Evolutionary conservation across 352 stramenopile species (phyloP).

Genomic region (Globisporangium iwayamae): DNA sequence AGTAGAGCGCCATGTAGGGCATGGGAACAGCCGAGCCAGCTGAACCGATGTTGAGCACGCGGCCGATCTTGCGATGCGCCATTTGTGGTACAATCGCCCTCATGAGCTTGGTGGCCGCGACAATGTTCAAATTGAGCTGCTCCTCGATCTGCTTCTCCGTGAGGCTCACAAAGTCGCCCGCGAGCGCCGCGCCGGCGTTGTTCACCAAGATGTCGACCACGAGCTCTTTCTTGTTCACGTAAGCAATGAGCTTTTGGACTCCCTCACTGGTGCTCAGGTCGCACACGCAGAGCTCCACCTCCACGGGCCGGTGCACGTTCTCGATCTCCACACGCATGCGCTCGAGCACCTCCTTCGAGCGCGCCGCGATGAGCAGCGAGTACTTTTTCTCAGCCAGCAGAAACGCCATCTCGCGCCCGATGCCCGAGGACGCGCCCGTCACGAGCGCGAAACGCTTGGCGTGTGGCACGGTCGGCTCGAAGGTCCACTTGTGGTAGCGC

Average conservation of each 20-base stretch:
- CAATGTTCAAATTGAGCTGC: conserved; percentile 71
- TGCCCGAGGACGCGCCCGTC: conserved; percentile 67
- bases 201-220: conserved; percentile 86
- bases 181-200: conserved; percentile 53
- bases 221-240: conserved; percentile 51
- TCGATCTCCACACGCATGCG: conserved; percentile 75
- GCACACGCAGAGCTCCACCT: conserved; percentile 55
- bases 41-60: conserved; percentile 82
- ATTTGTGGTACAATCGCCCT: conserved; percentile 70
- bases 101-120: conserved; percentile 56
- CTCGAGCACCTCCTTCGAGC: conserved; percentile 54
- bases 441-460: conserved; percentile 62
- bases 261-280: conserved; percentile 52
- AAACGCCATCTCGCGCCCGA: conserved; percentile 79
- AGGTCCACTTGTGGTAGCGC: conserved; percentile 65
- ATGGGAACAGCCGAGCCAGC: conserved; percentile 43
- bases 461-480: conserved; percentile 44
- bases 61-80: conserved; percentile 55
- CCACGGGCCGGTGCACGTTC: conserved; percentile 55
- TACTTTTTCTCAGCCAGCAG: conserved; percentile 77
- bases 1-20: conserved; percentile 71
- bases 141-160: conserved; percentile 42
- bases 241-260: conserved; percentile 53
- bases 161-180: conserved; percentile 42
- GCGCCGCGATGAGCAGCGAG: conserved; percentile 66